A percentile compares a stretch with the other conserved stretches of the same genome.
These are phyloP conservation scores for Raffaelea albimanens DNA, from an alignment of 2,329 filamentous ascomycete species.

Conservation along the genomic window DNA sequence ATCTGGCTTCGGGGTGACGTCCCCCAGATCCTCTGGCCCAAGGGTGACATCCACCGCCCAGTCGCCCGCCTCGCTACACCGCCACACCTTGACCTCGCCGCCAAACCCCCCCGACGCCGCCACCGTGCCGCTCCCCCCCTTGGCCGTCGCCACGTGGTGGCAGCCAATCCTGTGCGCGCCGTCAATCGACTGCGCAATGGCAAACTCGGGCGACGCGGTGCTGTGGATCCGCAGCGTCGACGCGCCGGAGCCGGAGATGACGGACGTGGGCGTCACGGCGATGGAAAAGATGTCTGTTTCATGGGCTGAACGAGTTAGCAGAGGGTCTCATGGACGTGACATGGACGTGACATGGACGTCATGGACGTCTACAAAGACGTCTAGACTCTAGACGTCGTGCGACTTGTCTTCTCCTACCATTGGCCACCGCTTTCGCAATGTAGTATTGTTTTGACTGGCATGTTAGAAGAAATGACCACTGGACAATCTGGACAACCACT, in stretches of 20 bases:
- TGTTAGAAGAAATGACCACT: not conserved
- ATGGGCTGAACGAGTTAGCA: constrained; percentile 67
- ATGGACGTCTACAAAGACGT: too few relatives aligned
- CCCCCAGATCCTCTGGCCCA: constrained; percentile 16
- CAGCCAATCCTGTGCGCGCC: constrained; percentile 80
- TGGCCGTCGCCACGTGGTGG: constrained; percentile 72
- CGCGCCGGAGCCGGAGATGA: constrained; percentile 79
- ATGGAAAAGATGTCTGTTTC: constrained; percentile 76
- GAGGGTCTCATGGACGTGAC: too few relatives aligned
- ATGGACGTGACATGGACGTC: too few relatives aligned
- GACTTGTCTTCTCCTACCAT: too few relatives aligned
- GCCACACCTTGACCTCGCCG: constrained; percentile 82
- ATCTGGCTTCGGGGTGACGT: not conserved
- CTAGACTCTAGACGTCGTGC: too few relatives aligned
- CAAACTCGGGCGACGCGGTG: constrained; percentile 60
- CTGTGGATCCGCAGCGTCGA: constrained; percentile 75
- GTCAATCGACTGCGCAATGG: constrained; percentile 69
- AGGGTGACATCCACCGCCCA: constrained; percentile 42
- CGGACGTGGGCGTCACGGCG: constrained; percentile 60
- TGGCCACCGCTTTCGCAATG: constrained; percentile 80
- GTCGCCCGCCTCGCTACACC: constrained; percentile 45
- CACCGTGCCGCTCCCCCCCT: constrained; percentile 50
- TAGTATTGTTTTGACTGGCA: constrained; percentile 96
- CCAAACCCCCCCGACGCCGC: constrained; percentile 83
- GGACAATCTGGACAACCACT: not conserved